Evolutionary conservation across 2,329 filamentous ascomycete genomes (phyloP).

Genomic region (Aureobasidium namibiae): DNA sequence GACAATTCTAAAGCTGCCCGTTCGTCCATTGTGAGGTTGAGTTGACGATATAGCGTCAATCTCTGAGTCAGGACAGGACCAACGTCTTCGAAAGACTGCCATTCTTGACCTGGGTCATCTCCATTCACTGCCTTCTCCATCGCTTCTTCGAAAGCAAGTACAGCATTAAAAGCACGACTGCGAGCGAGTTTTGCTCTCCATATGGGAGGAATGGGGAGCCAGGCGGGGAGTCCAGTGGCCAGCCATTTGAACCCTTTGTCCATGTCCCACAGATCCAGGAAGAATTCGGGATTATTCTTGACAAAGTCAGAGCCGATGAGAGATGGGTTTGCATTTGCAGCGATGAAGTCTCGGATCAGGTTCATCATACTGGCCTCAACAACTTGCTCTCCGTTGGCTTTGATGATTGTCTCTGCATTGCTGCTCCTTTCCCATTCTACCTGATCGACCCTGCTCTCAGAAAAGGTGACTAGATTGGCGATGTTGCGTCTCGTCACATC

Average conservation of each 20-base stretch:
- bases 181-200: conserved; percentile 38
- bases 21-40: conserved; percentile 24
- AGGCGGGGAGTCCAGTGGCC: conserved; percentile 47
- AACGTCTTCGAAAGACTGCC: conserved; percentile 26
- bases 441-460: conserved; percentile 52
- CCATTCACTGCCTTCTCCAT: conserved; percentile 25
- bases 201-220: conserved; percentile 45
- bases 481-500: conserved; percentile 37
- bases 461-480: conserved; percentile 52
- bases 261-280: conserved; percentile 48
- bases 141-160: conserved; percentile 23
- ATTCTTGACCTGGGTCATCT: conserved; percentile 25
- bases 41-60: conserved; percentile 24
- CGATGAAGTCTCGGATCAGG: conserved; percentile 51
- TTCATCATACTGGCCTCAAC: conserved; percentile 46
- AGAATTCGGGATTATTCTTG: conserved; percentile 43
- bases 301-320: conserved; percentile 46
- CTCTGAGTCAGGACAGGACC: conserved; percentile 26
- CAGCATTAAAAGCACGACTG: conserved; percentile 20
- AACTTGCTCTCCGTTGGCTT: conserved; percentile 32
- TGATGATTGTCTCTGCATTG: conserved; percentile 34
- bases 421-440: conserved; percentile 53
- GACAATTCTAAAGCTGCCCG: conserved; percentile 34
- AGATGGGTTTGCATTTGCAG: conserved; percentile 40
- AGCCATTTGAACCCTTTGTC: conserved; percentile 48